Evolutionary conservation across 176 grass and related monocot genomes (phyloP), one percentile per base, ranked within the genome.

Genomic region (Oryza rufipogon): DNA sequence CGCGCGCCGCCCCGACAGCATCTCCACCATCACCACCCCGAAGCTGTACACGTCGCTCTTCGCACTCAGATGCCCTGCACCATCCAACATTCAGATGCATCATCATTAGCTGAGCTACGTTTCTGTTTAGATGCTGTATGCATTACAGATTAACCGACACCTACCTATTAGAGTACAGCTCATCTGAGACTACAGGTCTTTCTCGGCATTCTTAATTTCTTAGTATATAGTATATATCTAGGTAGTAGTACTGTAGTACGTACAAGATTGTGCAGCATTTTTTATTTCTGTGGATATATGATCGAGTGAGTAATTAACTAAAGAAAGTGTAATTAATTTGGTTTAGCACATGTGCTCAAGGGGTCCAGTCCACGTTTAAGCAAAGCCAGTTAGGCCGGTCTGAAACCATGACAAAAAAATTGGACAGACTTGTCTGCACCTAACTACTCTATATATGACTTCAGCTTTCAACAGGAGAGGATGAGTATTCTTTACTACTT

Each of bases 31-130:
- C n/a, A 95, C 93, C 3, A 92, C 90, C 0, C 93, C 90, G 54
- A 95, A 95, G 82, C 93, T 90, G 70, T 92, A 95, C 9, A 92
- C 87, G 70, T 95, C 93, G 7, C 90, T 95, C 79, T 90, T 95
- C 1, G 94, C 20, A 2, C 88, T 93, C 80, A 96, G 80, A 72
- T 93, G 94, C 0, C 93, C 93, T 95, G 41, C 38, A 32, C 34
- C 28, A 30, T 30, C 28, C 30, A 32, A 32, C 30, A 32, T 32
- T 32, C 30, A 32, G 30, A 32, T 32, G 30, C 30, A 32, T 32
- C 2, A 32, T 32, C 30, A 32, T 32, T 32, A 32, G 30, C 30
- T 32, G 30, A 32, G 30, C 30, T 32, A 32, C 7, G 74, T 28
- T 71, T 20, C 13, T 71, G 42, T 86, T 30, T 0, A 38, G 73